Percentiles rank a stretch among this genome's conserved stretches.
Evolutionary conservation across 257 asterid genomes (phyloP).

Genomic region (Solanum pinnatisectum): DNA sequence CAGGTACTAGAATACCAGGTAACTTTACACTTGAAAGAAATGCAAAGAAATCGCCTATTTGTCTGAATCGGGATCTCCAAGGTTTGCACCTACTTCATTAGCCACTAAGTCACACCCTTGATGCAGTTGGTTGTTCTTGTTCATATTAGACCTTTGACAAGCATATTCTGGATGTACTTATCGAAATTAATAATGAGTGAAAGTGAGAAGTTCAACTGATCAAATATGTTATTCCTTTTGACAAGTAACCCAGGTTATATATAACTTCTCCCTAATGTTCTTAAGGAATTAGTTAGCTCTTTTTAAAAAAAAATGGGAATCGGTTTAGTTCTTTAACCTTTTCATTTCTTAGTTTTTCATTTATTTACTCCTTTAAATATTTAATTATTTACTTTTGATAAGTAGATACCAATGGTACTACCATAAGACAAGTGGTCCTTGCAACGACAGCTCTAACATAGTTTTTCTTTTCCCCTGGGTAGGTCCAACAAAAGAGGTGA

Average conservation of each 20-base stretch:
- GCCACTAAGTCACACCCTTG: not conserved
- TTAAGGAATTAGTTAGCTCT: not conserved
- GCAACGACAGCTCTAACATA: not conserved
- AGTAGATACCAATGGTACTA: not conserved
- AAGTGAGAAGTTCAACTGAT: not conserved
- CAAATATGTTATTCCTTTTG: not conserved
- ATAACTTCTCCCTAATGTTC: not conserved
- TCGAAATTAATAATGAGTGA: not conserved
- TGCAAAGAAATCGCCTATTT: not conserved
- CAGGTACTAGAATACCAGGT: not conserved
- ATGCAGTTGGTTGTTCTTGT: not conserved
- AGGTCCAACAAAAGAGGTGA: not conserved
- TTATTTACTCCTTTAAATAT: not conserved
- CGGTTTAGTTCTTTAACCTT: not conserved
- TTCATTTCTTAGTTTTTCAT: not conserved
- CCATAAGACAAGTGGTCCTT: not conserved
- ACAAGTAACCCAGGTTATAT: not conserved
- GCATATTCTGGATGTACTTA: not conserved
- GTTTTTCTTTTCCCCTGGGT: not conserved
- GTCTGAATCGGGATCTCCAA: not conserved
- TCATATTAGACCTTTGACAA: not conserved
- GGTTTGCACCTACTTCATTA: not conserved
- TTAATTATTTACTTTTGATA: not conserved
- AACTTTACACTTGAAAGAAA: not conserved
- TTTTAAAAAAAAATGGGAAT: not conserved